Percentiles rank a stretch among this genome's conserved stretches.
Conservation (phyloP, 306 rosid genomes). For the Lathyrus sativus region DNA sequence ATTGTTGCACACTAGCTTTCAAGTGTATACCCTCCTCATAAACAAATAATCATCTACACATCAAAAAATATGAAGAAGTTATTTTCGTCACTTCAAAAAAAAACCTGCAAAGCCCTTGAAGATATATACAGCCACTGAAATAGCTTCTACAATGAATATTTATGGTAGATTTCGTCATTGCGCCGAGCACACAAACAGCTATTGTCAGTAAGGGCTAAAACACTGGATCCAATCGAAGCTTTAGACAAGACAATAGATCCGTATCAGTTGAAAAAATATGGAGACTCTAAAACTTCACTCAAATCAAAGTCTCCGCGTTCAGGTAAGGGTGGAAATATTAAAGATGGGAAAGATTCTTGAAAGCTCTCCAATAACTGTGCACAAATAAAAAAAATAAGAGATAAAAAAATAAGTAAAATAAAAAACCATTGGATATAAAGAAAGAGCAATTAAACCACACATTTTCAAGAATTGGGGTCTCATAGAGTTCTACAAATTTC, state of each 20-base stretch:
- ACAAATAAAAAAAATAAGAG: slow-evolving; percentile 34
- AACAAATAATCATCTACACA: slow-evolving; percentile 25
- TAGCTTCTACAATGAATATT: slow-evolving; percentile 30
- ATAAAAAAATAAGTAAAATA: slow-evolving; percentile 25
- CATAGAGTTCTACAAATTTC: slow-evolving; percentile 86
- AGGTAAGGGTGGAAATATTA: slow-evolving; percentile 78
- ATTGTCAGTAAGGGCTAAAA: slow-evolving; percentile 30
- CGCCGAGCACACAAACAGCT: slow-evolving; percentile 31
- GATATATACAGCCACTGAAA: slow-evolving; percentile 30
- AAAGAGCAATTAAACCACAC: slow-evolving; percentile 45
- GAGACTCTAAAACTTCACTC: slow-evolving; percentile 70
- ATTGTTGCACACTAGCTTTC: slow-evolving; percentile 24
- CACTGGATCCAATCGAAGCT: slow-evolving; percentile 33
- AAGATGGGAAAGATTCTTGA: slow-evolving; percentile 66
- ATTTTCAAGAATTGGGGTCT: slow-evolving; percentile 80
- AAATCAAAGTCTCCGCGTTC: slow-evolving; percentile 82
- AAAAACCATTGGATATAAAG: slow-evolving; percentile 27
- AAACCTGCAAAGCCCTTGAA: slow-evolving; percentile 34
- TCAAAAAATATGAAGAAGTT: slow-evolving; percentile 24
- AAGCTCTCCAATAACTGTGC: slow-evolving; percentile 76
- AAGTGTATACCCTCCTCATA: slow-evolving; percentile 11
- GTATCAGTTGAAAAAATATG: slow-evolving; percentile 89
- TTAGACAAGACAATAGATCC: slow-evolving; percentile 22
- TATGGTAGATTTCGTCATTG: slow-evolving; percentile 23
- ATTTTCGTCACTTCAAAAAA: slow-evolving; percentile 3